Evolutionary conservation across 2,329 filamentous ascomycete species (phyloP), one percentile per base, ranked within the genome.

Genomic region (Aphanocladium album): DNA sequence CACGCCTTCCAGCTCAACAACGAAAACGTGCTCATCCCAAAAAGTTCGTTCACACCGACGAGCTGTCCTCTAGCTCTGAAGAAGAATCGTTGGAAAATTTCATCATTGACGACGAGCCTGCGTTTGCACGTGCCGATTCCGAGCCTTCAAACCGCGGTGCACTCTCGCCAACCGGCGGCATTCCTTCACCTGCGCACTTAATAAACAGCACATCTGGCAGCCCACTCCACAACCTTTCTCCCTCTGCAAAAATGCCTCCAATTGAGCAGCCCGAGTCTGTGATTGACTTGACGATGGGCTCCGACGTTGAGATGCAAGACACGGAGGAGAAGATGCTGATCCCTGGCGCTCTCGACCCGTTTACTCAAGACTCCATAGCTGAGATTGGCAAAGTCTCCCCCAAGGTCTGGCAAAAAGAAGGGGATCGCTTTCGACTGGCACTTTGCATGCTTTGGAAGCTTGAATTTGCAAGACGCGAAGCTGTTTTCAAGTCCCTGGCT

Each of bases 11-110:
- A 72, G 14, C 71, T 77, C 19, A 11, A 23, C 25, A 33, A 46
- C 30, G 25, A 79, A 50, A 19, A 30, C 9, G 14, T 2, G 23
- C 30, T 9, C 57, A 11, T 12, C 11, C 39, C 12, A 59, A 37
- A 46, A 35, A 17, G 11, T 35, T 37, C 9, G 35, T 43, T 41
- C 57, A 54, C 23, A 47, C 75, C 16, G 82, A 80, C 16, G 83
- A 86, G 52, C 61, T 79, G 9, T 65, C 85, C n/a, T 79, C 77
- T 2, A 83, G 80, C 63, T 62, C 80, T 21, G 81, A 81, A 25
- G 79, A 80, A 25, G 76, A 76, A 9, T 2, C 23, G n/a, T 72
- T 57, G 14, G 21, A 75, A 5, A 72, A 76, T 49, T 86, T 88
- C 62, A 71, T 89, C 51, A 75, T 83, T 30, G 67, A 66, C 2